Evolutionary conservation across 2,329 filamentous ascomycete species (phyloP).

Genomic region (Fusarium duplospermum): DNA sequence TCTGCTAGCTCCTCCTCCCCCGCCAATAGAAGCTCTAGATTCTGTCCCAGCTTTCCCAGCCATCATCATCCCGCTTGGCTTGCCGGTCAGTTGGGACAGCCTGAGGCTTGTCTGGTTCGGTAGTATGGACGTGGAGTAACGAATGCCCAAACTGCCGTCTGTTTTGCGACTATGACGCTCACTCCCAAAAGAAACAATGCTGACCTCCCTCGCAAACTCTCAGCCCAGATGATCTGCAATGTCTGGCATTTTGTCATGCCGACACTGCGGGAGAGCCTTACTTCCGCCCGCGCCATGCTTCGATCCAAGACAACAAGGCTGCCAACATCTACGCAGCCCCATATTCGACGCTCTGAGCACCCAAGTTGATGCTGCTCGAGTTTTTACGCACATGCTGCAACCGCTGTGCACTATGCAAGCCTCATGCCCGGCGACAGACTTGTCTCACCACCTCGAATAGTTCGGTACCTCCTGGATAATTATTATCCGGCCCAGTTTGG

Average conservation of each 20-base stretch:
- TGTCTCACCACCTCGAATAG: slow-evolving; percentile 4
- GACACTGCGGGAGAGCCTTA: background rate
- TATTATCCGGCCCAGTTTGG: background rate
- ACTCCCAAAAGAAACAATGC: slow-evolving; percentile 17
- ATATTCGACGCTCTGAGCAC: slow-evolving; percentile 4
- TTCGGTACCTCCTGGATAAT: background rate
- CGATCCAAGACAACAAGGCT: slow-evolving; percentile 27
- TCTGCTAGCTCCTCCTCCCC: slow-evolving; percentile 7
- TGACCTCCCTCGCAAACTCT: slow-evolving; percentile 5
- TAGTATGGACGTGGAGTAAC: background rate
- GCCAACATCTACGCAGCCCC: slow-evolving; percentile 7
- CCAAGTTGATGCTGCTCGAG: background rate
- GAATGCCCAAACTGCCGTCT: slow-evolving; percentile 8
- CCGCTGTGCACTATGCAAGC: slow-evolving; percentile 9
- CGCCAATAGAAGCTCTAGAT: slow-evolving; percentile 29
- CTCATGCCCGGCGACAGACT: background rate
- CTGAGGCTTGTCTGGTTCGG: slow-evolving; percentile 6
- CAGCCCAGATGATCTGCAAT: background rate
- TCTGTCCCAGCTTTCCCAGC: slow-evolving; percentile 15
- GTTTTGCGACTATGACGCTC: slow-evolving; percentile 5
- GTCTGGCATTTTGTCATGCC: background rate
- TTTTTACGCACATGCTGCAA: background rate
- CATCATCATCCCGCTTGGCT: slow-evolving; percentile 37
- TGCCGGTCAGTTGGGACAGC: slow-evolving; percentile 34
- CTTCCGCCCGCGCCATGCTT: slow-evolving; percentile 22